Conservation (phyloP, 2,329 filamentous ascomycete species). For the Apiospora phragmitis region DNA sequence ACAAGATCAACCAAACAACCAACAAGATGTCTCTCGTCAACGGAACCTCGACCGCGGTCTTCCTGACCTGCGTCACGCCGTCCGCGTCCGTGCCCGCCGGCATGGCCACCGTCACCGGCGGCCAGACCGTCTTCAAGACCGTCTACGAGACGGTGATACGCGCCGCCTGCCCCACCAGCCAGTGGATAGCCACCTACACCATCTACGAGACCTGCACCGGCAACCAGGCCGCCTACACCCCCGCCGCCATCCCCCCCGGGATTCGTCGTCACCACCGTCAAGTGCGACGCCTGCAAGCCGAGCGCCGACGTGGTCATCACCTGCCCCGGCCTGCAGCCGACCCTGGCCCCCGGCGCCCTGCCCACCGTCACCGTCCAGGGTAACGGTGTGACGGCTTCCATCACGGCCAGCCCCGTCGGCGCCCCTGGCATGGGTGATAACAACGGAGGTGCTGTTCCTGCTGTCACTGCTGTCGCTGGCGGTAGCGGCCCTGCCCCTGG, state of each 20-base stretch:
- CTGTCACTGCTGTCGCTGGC: neutral
- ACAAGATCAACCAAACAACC: neutral
- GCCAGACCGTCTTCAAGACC: conserved; percentile 35
- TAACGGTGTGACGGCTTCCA: conserved; percentile 36
- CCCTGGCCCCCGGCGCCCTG: conserved; percentile 20
- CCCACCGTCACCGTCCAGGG: conserved; percentile 31
- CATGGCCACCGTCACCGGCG: conserved; percentile 9
- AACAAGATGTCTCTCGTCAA: conserved; percentile 28
- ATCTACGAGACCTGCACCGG: conserved; percentile 37
- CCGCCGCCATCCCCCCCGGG: conserved; percentile 36
- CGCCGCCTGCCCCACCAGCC: conserved; percentile 38
- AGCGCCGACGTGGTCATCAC: conserved; percentile 35
- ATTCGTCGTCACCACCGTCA: conserved; percentile 39
- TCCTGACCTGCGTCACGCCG: conserved; percentile 30
- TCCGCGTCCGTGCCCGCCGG: conserved; percentile 23
- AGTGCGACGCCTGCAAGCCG: conserved; percentile 33
- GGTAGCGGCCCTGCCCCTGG: conserved; percentile 10
- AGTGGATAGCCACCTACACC: conserved; percentile 43
- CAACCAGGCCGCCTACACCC: conserved; percentile 28
- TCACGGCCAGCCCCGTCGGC: conserved; percentile 15
- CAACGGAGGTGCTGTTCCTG: conserved; percentile 10
- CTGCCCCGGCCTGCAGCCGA: conserved; percentile 35
- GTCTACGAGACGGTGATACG: conserved; percentile 37
- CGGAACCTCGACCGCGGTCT: conserved; percentile 20
- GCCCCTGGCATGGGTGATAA: conserved; percentile 17